These are phyloP conservation scores for Colletotrichum abscissum DNA, from an alignment of 2,329 filamentous ascomycete genomes.

Conservation along the genomic window DNA sequence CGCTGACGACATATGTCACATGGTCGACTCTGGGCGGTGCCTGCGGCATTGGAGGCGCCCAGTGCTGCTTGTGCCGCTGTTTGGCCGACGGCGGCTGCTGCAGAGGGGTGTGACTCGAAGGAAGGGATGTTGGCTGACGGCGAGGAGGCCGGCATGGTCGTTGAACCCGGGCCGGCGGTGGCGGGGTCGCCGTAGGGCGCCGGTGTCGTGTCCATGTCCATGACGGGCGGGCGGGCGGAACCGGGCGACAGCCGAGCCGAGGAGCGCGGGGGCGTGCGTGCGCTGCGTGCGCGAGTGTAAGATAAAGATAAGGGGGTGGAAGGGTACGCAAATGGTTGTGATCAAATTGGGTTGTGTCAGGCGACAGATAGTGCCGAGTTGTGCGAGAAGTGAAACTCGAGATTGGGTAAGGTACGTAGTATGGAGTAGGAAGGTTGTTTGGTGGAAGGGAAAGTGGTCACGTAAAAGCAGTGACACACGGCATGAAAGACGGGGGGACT, in stretches of 20 bases:
- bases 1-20: constrained; percentile 74
- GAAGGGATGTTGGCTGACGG: constrained; percentile 6
- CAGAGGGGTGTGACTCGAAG: constrained; percentile 14
- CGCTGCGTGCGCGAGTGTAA: neutral
- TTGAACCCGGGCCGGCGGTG: constrained; percentile 18
- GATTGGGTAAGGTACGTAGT: constrained; percentile 6
- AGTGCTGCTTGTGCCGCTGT: neutral
- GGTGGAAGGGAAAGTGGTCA: neutral
- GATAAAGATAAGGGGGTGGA: neutral
- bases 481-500: neutral
- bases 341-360: constrained; percentile 8
- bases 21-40: constrained; percentile 50
- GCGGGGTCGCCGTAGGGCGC: constrained; percentile 27
- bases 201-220: constrained; percentile 25
- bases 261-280: neutral
- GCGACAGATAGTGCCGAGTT: neutral
- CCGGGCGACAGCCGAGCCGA: constrained; percentile 22
- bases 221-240: constrained; percentile 18
- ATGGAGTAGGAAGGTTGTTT: neutral
- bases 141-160: constrained; percentile 12
- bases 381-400: neutral
- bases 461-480: constrained; percentile 25
- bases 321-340: neutral
- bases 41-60: constrained; percentile 4
- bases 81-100: neutral